Conservation (phyloP, 805 yeast genomes). For the Zygosaccharomyces bailii region DNA sequence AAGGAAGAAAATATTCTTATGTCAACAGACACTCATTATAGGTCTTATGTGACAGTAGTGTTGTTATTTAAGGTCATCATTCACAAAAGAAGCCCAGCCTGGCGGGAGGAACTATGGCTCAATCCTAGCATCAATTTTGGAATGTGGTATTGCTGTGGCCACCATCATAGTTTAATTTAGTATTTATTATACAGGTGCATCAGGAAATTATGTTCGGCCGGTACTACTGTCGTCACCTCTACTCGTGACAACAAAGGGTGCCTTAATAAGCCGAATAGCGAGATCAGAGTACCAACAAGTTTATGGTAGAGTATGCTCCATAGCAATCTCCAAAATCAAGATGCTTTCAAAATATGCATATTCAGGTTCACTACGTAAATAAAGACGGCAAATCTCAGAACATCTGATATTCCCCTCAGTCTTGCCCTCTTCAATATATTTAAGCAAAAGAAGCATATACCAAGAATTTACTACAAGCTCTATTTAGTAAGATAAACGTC, state of each 20-base stretch:
- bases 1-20: slow-evolving; percentile 61
- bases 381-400: too few species aligned
- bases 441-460: too few species aligned
- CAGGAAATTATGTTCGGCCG: slow-evolving; percentile 55
- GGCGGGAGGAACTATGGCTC: slow-evolving; percentile 82
- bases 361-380: too few species aligned
- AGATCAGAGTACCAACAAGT: neutral
- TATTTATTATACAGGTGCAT: slow-evolving; percentile 42
- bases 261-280: neutral
- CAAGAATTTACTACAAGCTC: too few species aligned
- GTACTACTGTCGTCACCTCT: slow-evolving; percentile 46
- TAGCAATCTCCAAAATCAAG: too few species aligned
- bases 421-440: too few species aligned
- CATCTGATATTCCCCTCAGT: too few species aligned
- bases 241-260: slow-evolving; percentile 35
- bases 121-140: slow-evolving; percentile 60
- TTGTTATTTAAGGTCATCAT: slow-evolving; percentile 54
- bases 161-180: slow-evolving; percentile 55
- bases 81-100: slow-evolving; percentile 51
- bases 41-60: slow-evolving; percentile 53
- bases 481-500: too few species aligned
- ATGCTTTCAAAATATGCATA: too few species aligned
- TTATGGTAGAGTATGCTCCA: neutral
- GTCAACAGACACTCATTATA: slow-evolving; percentile 62
- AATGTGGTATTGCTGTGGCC: slow-evolving; percentile 64